A percentile compares a stretch with the other conserved stretches of the same genome.
These are phyloP conservation scores for Medakamo hakoo DNA, from an alignment of 139 green algal species.

Conservation along the genomic window DNA sequence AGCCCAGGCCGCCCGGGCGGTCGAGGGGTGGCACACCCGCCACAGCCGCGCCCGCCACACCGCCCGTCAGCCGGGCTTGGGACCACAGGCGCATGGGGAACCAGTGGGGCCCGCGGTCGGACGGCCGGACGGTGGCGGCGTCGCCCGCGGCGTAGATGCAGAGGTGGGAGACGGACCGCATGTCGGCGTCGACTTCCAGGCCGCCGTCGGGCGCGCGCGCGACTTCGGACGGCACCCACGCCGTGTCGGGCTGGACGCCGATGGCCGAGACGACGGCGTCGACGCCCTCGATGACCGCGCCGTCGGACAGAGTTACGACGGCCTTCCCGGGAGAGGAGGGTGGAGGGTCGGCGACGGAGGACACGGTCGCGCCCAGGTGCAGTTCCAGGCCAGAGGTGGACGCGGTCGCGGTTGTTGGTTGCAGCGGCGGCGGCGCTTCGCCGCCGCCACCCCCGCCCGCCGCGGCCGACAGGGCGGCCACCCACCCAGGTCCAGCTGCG, in stretches of 20 bases:
- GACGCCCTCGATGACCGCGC: conserved; percentile 12
- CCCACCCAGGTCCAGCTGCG: conserved; percentile 11
- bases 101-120: conserved; percentile 30
- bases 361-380: not conserved
- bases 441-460: not conserved
- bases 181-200: conserved; percentile 30
- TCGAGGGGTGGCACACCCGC: conserved; percentile 21
- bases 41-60: conserved; percentile 53
- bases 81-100: conserved; percentile 74
- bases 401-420: not conserved
- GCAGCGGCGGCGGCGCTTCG: not conserved
- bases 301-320: conserved; percentile 22
- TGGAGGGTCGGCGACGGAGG: not conserved
- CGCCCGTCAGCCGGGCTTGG: conserved; percentile 41
- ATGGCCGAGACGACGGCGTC: conserved; percentile 56
- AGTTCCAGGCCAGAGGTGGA: not conserved
- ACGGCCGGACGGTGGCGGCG: conserved; percentile 23
- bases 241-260: conserved; percentile 40
- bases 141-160: conserved; percentile 63
- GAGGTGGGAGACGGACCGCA: conserved; percentile 4
- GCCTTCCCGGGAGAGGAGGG: not conserved
- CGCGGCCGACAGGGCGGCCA: not conserved
- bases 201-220: conserved; percentile 37
- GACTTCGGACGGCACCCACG: conserved; percentile 39
- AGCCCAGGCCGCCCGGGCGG: conserved; percentile 35